Conservation (phyloP, 1,139 yeast species). For the Martiniozyma asiatica region DNA sequence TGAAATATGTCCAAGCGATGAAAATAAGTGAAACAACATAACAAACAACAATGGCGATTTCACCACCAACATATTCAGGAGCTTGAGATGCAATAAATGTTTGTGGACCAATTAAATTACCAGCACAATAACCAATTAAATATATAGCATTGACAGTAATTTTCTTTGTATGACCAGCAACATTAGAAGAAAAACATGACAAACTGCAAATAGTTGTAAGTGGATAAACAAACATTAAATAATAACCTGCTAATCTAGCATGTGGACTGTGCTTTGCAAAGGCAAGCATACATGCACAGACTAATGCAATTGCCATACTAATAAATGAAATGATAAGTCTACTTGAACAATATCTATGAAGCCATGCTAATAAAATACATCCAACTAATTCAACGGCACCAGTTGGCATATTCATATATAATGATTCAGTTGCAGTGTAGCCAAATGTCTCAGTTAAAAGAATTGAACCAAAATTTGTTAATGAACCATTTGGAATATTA, state of each 20-base stretch:
- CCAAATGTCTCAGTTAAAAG: constrained; percentile 19
- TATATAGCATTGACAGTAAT: constrained; percentile 45
- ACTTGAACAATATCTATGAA: too few relatives aligned
- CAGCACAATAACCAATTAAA: constrained; percentile 47
- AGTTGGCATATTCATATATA: constrained; percentile 28
- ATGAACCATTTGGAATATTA: constrained; percentile 29
- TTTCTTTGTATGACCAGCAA: constrained; percentile 38
- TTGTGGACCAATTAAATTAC: constrained; percentile 52
- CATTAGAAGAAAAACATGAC: constrained; percentile 37
- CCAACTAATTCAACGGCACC: constrained; percentile 28
- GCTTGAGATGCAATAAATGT: constrained; percentile 33
- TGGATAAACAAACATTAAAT: constrained; percentile 26
- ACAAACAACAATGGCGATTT: constrained; percentile 23
- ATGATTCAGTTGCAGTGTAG: constrained; percentile 16
- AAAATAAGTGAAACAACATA: constrained; percentile 14
- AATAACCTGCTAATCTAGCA: constrained; percentile 36
- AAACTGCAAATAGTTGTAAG: constrained; percentile 29
- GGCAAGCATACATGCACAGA: constrained; percentile 36
- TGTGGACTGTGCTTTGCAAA: constrained; percentile 26
- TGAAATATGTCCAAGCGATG: constrained; percentile 12
- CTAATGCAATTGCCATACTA: constrained; percentile 27
- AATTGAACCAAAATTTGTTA: constrained; percentile 25
- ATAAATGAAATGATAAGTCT: constrained; percentile 32
- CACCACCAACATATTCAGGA: constrained; percentile 34
- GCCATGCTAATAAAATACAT: constrained; percentile 32